Percentiles rank a stretch among this genome's conserved stretches.
These are phyloP conservation scores for Phyllosticta citrichinensis DNA, from an alignment of 2,329 filamentous ascomycete species.

Conservation along the genomic window DNA sequence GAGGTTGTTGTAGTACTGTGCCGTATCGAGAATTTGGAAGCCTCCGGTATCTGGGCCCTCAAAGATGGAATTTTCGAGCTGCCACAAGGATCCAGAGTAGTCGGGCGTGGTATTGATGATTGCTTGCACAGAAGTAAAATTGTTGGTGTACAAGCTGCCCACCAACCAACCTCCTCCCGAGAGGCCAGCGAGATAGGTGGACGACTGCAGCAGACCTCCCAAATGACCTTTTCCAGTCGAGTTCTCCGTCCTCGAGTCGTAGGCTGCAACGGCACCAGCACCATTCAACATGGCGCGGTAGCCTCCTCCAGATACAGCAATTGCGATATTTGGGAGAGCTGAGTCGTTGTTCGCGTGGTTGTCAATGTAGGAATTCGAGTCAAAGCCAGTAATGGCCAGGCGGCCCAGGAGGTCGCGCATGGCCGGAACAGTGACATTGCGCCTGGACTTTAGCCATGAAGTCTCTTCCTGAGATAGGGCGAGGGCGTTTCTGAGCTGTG, in stretches of 20 bases:
- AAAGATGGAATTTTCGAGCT: conserved; percentile 53
- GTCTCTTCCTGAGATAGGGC: conserved; percentile 59
- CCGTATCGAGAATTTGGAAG: conserved; percentile 45
- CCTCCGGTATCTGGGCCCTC: conserved; percentile 42
- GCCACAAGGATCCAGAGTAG: conserved; percentile 44
- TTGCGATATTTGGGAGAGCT: conserved; percentile 57
- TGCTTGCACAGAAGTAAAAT: conserved; percentile 59
- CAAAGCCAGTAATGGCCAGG: conserved; percentile 66
- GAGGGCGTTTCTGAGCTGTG: conserved; percentile 55
- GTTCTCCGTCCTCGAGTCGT: conserved; percentile 60
- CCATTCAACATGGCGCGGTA: conserved; percentile 81
- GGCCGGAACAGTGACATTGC: conserved; percentile 63
- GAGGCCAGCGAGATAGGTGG: conserved; percentile 72
- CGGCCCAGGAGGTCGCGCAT: conserved; percentile 64
- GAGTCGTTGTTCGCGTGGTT: conserved; percentile 44
- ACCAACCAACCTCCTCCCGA: conserved; percentile 80
- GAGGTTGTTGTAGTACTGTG: conserved; percentile 54
- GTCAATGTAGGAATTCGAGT: conserved; percentile 64
- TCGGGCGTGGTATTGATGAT: conserved; percentile 40
- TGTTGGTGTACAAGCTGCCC: conserved; percentile 67
- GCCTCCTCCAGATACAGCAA: conserved; percentile 75
- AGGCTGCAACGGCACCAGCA: conserved; percentile 68
- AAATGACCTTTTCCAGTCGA: conserved; percentile 56
- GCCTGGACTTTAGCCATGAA: conserved; percentile 61
- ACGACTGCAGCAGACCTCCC: conserved; percentile 68